These are phyloP conservation scores for Fusarium sp. DNA, from an alignment of 2,329 filamentous ascomycete species.

Conservation along the genomic window DNA sequence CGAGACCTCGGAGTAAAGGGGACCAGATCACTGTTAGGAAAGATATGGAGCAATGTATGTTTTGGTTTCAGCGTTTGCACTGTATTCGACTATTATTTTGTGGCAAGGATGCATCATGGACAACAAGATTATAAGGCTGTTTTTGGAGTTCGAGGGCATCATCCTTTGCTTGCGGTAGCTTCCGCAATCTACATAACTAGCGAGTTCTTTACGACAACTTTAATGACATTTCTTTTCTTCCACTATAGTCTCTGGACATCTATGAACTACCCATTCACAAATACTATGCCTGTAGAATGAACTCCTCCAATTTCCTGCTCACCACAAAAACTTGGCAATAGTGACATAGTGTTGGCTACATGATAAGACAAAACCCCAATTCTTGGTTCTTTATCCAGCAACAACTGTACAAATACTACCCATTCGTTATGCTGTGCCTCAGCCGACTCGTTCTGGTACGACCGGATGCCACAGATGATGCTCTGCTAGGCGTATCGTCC, in stretches of 20 bases:
- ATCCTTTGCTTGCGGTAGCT: conserved; percentile 9
- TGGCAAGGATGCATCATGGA: conserved; percentile 22
- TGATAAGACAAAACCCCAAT: not conserved
- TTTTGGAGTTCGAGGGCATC: conserved; percentile 41
- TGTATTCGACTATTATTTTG: not conserved
- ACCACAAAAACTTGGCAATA: not conserved
- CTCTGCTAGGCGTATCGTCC: conserved; percentile 4
- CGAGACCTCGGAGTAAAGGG: conserved; percentile 47
- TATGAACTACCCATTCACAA: not conserved
- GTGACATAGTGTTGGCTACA: not conserved
- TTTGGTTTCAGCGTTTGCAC: not conserved
- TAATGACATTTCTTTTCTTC: conserved; percentile 24
- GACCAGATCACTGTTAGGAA: not conserved
- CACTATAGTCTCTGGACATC: not conserved
- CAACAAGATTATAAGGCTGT: conserved; percentile 22
- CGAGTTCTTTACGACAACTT: conserved; percentile 25
- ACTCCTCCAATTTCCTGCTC: not conserved
- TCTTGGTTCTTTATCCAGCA: not conserved
- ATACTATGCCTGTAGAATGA: not conserved
- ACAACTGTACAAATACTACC: not conserved
- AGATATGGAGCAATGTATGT: not conserved
- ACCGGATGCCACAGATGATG: conserved; percentile 3
- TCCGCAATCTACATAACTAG: conserved; percentile 9
- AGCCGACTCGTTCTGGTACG: conserved; percentile 29
- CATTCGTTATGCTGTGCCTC: conserved; percentile 14